Conservation (phyloP, 2,329 filamentous ascomycete genomes). For the Colletotrichum tofieldiae region DNA sequence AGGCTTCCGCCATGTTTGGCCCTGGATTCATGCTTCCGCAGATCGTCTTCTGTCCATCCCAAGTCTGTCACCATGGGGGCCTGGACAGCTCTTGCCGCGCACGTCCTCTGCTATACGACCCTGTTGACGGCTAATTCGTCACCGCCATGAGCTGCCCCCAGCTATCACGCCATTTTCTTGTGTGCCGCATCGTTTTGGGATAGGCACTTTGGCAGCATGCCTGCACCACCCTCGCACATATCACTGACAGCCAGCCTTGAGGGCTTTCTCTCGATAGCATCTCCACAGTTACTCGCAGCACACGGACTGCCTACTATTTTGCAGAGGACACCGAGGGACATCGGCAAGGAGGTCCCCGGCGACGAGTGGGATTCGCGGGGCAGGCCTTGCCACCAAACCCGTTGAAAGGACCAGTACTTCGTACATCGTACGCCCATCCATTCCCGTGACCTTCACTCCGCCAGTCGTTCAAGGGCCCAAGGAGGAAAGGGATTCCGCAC, state of each 20-base stretch:
- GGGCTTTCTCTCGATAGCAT: neutral
- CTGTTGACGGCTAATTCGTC: conserved; percentile 31
- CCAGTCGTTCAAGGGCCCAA: neutral
- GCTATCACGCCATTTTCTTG: conserved; percentile 39
- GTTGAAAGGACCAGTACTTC: conserved; percentile 6
- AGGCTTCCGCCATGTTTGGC: conserved; percentile 20
- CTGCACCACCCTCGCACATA: neutral
- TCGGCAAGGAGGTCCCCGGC: neutral
- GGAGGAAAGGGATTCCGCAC: neutral
- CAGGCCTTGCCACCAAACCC: conserved; percentile 12
- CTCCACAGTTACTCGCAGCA: neutral
- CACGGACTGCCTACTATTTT: neutral
- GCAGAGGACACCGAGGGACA: conserved; percentile 1
- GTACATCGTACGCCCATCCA: neutral
- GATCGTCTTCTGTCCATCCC: conserved; percentile 36
- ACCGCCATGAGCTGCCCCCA: conserved; percentile 38
- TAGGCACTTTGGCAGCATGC: conserved; percentile 4
- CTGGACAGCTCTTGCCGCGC: conserved; percentile 19
- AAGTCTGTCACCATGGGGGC: conserved; percentile 30
- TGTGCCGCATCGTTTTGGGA: conserved; percentile 27
- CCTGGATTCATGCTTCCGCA: conserved; percentile 29
- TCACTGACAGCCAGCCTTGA: neutral
- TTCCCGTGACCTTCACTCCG: conserved; percentile 6
- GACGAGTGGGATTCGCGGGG: conserved; percentile 5
- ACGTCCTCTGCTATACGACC: conserved; percentile 31